phyloP scores from a whole-genome alignment of 768 basidiomycete species.

The Naganishia friedmannii region DNA sequence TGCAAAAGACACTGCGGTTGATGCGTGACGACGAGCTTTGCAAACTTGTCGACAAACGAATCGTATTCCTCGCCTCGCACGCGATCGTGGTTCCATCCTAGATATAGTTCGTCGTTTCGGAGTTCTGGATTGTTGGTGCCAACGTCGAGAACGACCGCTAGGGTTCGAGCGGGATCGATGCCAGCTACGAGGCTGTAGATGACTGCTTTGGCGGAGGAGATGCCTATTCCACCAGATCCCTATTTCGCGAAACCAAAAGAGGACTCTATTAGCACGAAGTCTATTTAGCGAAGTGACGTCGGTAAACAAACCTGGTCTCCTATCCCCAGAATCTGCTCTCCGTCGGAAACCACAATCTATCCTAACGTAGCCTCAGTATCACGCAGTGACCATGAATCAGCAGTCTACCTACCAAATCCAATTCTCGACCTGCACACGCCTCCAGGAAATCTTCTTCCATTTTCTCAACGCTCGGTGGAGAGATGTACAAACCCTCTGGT shows the following conservation, averaged over 20 bases:
- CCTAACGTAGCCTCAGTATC: background rate
- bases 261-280: no score
- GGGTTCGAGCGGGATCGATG: conserved; percentile 33
- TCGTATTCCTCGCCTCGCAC: conserved; percentile 73
- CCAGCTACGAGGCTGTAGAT: conserved; percentile 39
- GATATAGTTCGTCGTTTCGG: conserved; percentile 59
- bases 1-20: conserved; percentile 66
- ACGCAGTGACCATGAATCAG: background rate
- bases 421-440: conserved; percentile 47
- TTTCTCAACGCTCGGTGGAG: conserved; percentile 60
- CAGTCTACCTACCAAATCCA: conserved; percentile 38
- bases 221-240: conserved; percentile 48
- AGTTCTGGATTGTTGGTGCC: conserved; percentile 70
- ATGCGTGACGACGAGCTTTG: conserved; percentile 71
- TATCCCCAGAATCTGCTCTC: conserved; percentile 43
- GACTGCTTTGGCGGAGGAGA: conserved; percentile 39
- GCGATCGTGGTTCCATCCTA: conserved; percentile 65
- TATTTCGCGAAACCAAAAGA: background rate
- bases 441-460: conserved; percentile 61
- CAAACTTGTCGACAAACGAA: conserved; percentile 74
- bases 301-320: conserved; percentile 4
- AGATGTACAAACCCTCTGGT: conserved; percentile 69
- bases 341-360: conserved; percentile 49
- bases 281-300: background rate
- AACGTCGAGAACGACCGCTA: conserved; percentile 58